Evolutionary conservation across 2,329 filamentous ascomycete genomes (phyloP).

Genomic region (Alternaria sp.): DNA sequence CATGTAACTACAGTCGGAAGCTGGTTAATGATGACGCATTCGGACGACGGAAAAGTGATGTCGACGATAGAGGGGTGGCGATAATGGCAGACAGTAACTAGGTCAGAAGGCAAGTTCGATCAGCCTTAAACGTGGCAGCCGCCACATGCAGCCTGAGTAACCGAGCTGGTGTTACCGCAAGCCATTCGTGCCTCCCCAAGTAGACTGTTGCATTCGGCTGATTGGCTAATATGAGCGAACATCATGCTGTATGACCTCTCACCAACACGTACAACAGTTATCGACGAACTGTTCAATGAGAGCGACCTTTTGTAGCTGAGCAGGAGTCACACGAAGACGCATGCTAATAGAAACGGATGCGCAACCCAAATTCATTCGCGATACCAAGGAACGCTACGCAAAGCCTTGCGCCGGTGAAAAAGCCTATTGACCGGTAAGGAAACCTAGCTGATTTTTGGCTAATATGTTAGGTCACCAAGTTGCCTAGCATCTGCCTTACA

Average conservation of each 20-base stretch:
- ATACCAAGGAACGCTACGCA: background rate
- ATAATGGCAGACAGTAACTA: fast-evolving
- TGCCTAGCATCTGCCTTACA: background rate
- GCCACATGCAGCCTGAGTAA: background rate
- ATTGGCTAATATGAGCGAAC: too few species aligned
- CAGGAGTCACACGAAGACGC: background rate
- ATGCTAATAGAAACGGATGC: background rate
- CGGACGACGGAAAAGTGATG: background rate
- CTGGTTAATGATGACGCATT: background rate
- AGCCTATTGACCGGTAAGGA: background rate
- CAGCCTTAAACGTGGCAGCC: too few species aligned
- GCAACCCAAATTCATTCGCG: background rate
- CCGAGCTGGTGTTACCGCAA: too few species aligned
- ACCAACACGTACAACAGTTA: too few species aligned
- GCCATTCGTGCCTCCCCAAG: too few species aligned
- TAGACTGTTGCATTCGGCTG: too few species aligned
- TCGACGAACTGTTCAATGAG: too few species aligned
- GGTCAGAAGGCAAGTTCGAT: too few species aligned
- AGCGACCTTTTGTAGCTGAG: background rate
- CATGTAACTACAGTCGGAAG: background rate
- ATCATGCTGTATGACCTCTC: too few species aligned
- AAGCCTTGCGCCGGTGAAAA: background rate
- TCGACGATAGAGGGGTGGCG: background rate
- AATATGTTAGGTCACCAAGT: too few species aligned
- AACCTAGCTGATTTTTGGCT: too few species aligned